Conservation (phyloP, 345 rosid species). For the Hibiscus syriacus region DNA sequence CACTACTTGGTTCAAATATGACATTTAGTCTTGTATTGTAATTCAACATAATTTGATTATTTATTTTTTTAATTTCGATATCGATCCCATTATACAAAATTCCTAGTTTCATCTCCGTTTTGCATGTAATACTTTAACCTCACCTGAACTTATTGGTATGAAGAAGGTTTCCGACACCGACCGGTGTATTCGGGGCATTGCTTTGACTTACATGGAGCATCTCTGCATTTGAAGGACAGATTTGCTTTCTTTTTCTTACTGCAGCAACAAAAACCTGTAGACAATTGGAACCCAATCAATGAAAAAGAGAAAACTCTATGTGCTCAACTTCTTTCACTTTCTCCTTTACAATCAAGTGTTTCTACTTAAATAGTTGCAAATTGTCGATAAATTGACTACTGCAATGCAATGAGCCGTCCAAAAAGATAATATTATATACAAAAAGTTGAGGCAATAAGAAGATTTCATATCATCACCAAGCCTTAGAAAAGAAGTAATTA, state of each 20-base stretch:
- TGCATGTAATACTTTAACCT: neutral
- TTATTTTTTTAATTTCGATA: too few relatives aligned
- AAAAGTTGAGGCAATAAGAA: slow-evolving; percentile 1
- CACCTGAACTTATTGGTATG: slow-evolving; percentile 73
- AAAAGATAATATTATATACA: neutral
- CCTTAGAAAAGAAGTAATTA: neutral
- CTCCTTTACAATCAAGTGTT: neutral
- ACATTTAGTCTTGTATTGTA: too few relatives aligned
- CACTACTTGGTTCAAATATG: too few relatives aligned
- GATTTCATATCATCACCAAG: slow-evolving; percentile 1
- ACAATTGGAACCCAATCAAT: neutral
- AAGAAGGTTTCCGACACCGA: slow-evolving; percentile 23
- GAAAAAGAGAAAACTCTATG: neutral
- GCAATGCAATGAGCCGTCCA: neutral
- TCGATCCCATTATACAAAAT: too few relatives aligned
- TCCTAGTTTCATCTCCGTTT: too few relatives aligned
- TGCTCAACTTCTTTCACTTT: neutral
- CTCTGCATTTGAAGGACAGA: slow-evolving; percentile 49
- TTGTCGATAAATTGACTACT: neutral
- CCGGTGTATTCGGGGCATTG: slow-evolving; percentile 13
- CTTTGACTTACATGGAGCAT: slow-evolving; percentile 46
- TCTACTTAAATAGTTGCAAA: neutral
- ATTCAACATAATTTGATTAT: too few relatives aligned
- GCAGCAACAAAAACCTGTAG: slow-evolving; percentile 82
- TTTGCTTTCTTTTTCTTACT: slow-evolving; percentile 57